Base-by-base conservation (phyloP, 352 stramenopile species). In the Phytopythium ostracodes region DNA sequence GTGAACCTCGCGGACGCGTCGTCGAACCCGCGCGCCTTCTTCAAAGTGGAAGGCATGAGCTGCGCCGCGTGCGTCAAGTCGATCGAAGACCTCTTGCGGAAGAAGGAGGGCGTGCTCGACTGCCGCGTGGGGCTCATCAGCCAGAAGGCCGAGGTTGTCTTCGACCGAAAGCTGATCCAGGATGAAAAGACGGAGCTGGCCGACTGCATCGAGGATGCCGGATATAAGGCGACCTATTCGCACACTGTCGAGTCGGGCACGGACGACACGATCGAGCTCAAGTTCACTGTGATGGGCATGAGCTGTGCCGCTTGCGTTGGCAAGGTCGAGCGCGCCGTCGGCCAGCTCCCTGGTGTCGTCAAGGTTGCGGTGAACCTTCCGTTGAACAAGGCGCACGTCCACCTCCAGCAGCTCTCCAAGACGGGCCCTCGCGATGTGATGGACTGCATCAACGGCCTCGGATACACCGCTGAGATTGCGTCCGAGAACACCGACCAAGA, bases 1-100 rank as follows among this genome's bases (percentile, higher is more conserved):
- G 27, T 79, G 12, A 66, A 80, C 33, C 52, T 87, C 7, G 62
- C 70, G 6, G 71, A 80, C 47, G 63, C 69, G 2, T 33, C 54
- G 11, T 52, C 70, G 7, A 65, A 94, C 61, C 85, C 87, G 43
- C 81, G 83, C 40, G 84, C 85, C 18, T 87, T 92, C 58, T 92
- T 94, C 71, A 81, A 82, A 33, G 84, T 94, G 17, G 75, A 92
- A 76, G 87, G 87, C 54, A 94, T 94, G 87, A 94, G 83, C 64
- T 96, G 84, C 60, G 87, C 87, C 3, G 87, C 87, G 11, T 96
- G 87, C 61, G 87, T 94, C 56, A 96, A 96, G 68, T 80, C 81
- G 57, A 94, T 96, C 46, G 84, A 96, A 75, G 83, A 94, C 60
- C 74, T 88, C 29, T 38, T 96, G 56, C 73, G 69, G 58, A 81